These are phyloP conservation scores for Phytophthora ramorum DNA, from an alignment of 352 stramenopile genomes.

Conservation along the genomic window DNA sequence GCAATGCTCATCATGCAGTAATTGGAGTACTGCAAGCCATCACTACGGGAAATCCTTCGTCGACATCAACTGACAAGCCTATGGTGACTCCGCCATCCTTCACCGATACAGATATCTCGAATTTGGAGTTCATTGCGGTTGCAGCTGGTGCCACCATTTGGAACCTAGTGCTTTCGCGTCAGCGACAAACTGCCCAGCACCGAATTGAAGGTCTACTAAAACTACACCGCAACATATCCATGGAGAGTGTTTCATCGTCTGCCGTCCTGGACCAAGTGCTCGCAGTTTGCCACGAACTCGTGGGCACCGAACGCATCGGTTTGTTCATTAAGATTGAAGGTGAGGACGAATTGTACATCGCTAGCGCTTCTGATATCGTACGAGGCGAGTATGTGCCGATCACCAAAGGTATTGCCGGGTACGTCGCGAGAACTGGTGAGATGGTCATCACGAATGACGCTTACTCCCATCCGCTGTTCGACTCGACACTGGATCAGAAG, in stretches of 20 bases:
- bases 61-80: constrained; percentile 5
- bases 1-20: constrained; percentile 67
- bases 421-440: constrained; percentile 70
- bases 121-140: constrained; percentile 64
- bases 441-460: constrained; percentile 77
- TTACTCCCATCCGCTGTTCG: constrained; percentile 67
- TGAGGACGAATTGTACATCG: constrained; percentile 75
- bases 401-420: constrained; percentile 69
- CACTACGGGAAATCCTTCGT: constrained; percentile 18
- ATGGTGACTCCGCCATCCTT: constrained; percentile 25
- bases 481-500: constrained; percentile 72
- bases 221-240: constrained; percentile 76
- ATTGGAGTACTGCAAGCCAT: constrained; percentile 65
- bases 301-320: constrained; percentile 68
- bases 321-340: constrained; percentile 78
- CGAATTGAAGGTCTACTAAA: constrained; percentile 77
- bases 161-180: constrained; percentile 69
- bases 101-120: constrained; percentile 50
- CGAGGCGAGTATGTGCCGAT: constrained; percentile 76
- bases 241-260: constrained; percentile 62
- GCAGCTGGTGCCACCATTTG: constrained; percentile 70
- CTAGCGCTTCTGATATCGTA: constrained; percentile 62
- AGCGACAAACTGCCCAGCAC: constrained; percentile 69
- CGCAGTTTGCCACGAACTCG: constrained; percentile 73
- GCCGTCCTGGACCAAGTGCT: constrained; percentile 70